Evolutionary conservation across 139 green algal species (phyloP).

Genomic region (Chlamydomonas sp.): DNA sequence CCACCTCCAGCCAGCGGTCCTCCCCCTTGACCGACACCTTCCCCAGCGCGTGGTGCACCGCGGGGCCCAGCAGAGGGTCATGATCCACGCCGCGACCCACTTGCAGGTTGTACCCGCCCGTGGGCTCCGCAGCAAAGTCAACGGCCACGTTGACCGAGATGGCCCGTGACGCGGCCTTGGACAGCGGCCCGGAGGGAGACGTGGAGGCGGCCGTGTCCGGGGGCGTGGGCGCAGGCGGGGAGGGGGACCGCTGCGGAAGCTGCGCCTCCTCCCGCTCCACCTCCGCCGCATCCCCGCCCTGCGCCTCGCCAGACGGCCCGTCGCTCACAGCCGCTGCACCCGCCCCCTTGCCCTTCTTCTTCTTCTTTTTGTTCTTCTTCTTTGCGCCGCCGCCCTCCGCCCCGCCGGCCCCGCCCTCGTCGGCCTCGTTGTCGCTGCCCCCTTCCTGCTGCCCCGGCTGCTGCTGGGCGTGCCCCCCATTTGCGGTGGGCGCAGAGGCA

Average conservation of each 20-base stretch:
- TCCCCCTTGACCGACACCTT: conserved; percentile 57
- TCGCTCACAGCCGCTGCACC: background rate
- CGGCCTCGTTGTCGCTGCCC: conserved; percentile 25
- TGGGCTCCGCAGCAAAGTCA: conserved; percentile 27
- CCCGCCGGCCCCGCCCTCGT: conserved; percentile 13
- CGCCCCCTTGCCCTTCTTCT: conserved; percentile 43
- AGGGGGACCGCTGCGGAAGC: background rate
- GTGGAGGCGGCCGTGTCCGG: background rate
- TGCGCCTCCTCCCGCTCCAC: background rate
- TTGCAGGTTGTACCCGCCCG: background rate
- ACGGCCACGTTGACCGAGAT: conserved; percentile 28
- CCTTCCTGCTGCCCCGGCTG: background rate
- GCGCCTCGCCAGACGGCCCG: background rate
- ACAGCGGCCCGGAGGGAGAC: conserved; percentile 3
- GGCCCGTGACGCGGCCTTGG: background rate
- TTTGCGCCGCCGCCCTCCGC: background rate
- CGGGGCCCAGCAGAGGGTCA: conserved; percentile 41
- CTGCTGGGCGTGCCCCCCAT: background rate
- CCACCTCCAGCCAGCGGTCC: conserved; percentile 57
- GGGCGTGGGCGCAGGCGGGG: background rate
- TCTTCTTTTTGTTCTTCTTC: conserved; percentile 60
- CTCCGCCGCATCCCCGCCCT: background rate
- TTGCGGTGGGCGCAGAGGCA: background rate
- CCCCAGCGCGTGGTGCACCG: conserved; percentile 28
- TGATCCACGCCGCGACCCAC: background rate